These are phyloP conservation scores for Lecanicillium sp. DNA, from an alignment of 2,329 filamentous ascomycete genomes.

Conservation along the genomic window DNA sequence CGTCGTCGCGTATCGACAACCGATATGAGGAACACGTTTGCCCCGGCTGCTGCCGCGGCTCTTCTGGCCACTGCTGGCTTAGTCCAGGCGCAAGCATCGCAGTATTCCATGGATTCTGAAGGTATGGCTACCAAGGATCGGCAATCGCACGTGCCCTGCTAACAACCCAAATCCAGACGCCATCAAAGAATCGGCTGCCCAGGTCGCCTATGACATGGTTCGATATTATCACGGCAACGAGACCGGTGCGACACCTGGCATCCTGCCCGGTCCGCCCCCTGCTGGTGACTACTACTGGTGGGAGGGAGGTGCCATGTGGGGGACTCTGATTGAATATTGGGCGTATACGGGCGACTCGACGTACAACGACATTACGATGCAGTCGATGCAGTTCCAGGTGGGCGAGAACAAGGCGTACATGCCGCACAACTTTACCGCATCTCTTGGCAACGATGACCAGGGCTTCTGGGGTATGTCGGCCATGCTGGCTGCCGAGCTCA, in stretches of 20 bases:
- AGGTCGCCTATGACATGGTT: conserved; percentile 35
- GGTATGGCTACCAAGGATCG: no score
- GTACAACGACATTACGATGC: conserved; percentile 46
- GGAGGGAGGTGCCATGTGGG: conserved; percentile 56
- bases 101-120: conserved; percentile 11
- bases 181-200: conserved; percentile 30
- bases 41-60: conserved; percentile 11
- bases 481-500: conserved; percentile 50
- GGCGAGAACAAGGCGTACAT: conserved; percentile 46
- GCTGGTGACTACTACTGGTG: conserved; percentile 54
- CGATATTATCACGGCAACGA: conserved; percentile 38
- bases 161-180: conserved; percentile 16
- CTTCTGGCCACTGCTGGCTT: conserved; percentile 15
- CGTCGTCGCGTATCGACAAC: neutral
- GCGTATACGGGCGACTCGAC: conserved; percentile 49
- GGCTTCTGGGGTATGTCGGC: conserved; percentile 58
- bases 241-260: conserved; percentile 36
- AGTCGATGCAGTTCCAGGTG: conserved; percentile 43
- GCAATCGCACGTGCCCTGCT: no score
- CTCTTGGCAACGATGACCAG: conserved; percentile 57
- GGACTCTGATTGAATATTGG: conserved; percentile 57
- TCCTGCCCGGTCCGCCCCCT: conserved; percentile 38
- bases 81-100: conserved; percentile 6
- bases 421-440: conserved; percentile 43
- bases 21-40: conserved; percentile 16